Evolutionary conservation across 225 moss, liverwort and hornwort species (phyloP).

Genomic region (Ulota crispa): DNA sequence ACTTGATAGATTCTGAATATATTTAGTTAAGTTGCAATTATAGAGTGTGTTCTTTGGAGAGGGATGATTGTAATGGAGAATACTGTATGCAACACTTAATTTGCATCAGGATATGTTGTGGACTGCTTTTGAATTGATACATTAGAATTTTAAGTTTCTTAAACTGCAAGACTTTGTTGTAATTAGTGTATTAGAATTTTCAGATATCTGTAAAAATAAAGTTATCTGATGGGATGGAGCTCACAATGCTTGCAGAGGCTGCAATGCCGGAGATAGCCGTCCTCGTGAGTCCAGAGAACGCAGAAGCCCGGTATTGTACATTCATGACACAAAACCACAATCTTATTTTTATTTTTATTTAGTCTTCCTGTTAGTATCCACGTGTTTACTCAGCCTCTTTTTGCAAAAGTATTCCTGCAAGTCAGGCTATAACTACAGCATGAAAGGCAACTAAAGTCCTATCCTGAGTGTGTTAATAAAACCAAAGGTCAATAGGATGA

Average conservation of each 20-base stretch:
- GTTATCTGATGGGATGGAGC: not conserved
- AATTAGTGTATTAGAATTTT: not conserved
- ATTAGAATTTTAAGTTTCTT: not conserved
- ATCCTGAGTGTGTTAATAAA: not conserved
- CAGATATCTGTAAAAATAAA: not conserved
- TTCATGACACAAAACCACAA: conserved; percentile 9
- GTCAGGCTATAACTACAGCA: not conserved
- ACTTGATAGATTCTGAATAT: not conserved
- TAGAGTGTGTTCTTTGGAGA: not conserved
- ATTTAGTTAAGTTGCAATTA: not conserved
- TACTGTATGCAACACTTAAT: not conserved
- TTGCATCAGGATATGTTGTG: not conserved
- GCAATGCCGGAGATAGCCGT: conserved; percentile 82
- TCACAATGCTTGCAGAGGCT: conserved; percentile 56
- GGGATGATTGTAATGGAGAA: not conserved
- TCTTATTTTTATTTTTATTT: not conserved
- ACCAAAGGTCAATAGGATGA: not conserved
- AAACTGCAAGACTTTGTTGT: not conserved
- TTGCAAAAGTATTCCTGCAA: not conserved
- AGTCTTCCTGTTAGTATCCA: conserved; percentile 1
- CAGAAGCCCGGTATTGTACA: conserved; percentile 62
- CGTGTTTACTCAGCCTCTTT: not conserved
- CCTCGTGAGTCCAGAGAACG: conserved; percentile 69
- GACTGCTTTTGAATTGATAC: not conserved
- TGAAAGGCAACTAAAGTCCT: not conserved